Base-by-base conservation (phyloP, 129 eudicot species). In the Ambrosia trifida region DNA sequence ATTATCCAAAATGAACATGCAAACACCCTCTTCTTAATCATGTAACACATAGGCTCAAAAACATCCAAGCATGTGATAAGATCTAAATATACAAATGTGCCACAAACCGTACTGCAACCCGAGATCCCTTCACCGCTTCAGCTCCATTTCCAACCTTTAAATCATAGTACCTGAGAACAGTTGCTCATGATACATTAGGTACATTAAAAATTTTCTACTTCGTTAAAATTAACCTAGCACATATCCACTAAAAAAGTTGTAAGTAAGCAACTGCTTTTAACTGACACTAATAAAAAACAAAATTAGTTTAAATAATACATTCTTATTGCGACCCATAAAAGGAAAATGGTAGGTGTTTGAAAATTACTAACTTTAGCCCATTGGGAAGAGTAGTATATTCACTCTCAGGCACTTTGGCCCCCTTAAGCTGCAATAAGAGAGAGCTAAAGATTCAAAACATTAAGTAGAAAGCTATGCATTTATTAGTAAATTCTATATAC, bases 31-130 rank as follows among this genome's bases (percentile, higher is more conserved):
- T n/a, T n/a, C n/a, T 72, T 32, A 11, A 44, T 45, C 47, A 33
- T 46, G 5, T 47, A 32, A 47, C 62, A 66, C 58, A 13, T 59
- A 24, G 54, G 75, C 35, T 45, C 19, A 33, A 59, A n/a, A 28
- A 20, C 60, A 24, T 24, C 28, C n/a, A n/a, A 24, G 28, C 28
- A 0, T 24, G 28, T 24, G 28, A 69, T 38, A 76, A 56, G 17
- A 64, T 5, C 24, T 69, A 30, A 45, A 71, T 72, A 47, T 46
- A 72, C 13, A 81, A 83, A 76, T 83, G 72, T 53, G 81, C 72
- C 83, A 86, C 96, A 81, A 80, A 83, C 87, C 96, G 89, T 94
- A 94, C 98, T 83, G 98, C 98, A 80, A 94, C 98, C 83, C 98
- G 94, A 75, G 98, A 88, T 79, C 98, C 98, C 86, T 94, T 90